Base-by-base conservation (phyloP, 495 filamentous ascomycete species). In the Hypoxylon subgilvum region DNA sequence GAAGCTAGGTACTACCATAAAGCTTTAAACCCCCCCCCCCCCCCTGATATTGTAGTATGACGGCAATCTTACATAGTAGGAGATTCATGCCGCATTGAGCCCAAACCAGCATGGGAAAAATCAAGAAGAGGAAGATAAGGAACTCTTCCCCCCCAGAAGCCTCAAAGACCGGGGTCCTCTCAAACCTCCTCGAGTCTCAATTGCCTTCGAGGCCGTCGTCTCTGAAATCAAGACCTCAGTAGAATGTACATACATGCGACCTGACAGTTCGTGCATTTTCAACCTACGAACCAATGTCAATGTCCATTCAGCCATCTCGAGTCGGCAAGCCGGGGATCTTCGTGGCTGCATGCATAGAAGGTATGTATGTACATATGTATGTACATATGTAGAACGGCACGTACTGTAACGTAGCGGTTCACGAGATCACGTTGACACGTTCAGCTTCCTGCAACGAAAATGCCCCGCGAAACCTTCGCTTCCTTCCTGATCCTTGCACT, bases 371-470 rank as follows among this genome's bases (percentile, higher is more conserved):
- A n/a, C n/a, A n/a, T n/a, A n/a, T n/a, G n/a, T n/a, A n/a, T n/a
- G n/a, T n/a, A n/a, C n/a, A n/a, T n/a, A n/a, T n/a, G n/a, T n/a
- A n/a, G n/a, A n/a, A n/a, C n/a, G n/a, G n/a, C n/a, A n/a, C 18
- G 23, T 14, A 9, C 17, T 25, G 51, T 22, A 28, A 7, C 28
- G 44, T 19, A 51, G 32, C 7, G 16, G 52, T 25, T 56, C 52
- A 62, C 58, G 52, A 41, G 52, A 52, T 38, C 58, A 52, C n/a
- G n/a, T n/a, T n/a, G n/a, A 25, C 17, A 32, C n/a, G n/a, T 51
- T 31, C 39, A 52, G 19, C 41, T 51, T 45, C 58, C 51, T 56
- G 34, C 46, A 14, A 62, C 58, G 58, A 62, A 62, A 62, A 62
- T 62, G 46, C 52, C 25, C 58, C 58, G 58, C 52, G 52, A 51